Evolutionary conservation across 345 rosid species (phyloP).

Genomic region (Hibiscus tridactylites): DNA sequence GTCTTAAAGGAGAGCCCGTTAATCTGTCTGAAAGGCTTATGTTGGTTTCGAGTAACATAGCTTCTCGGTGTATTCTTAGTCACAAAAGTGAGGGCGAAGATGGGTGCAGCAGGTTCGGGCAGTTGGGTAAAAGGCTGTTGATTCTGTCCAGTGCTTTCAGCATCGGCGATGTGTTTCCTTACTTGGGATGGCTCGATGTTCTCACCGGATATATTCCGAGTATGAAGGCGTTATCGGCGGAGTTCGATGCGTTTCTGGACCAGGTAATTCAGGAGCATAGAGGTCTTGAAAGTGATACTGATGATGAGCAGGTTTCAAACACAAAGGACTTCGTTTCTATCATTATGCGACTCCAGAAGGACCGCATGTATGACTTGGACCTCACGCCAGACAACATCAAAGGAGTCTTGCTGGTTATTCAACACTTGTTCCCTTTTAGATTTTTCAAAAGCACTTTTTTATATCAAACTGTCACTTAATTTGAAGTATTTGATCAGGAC

Average conservation of each 20-base stretch:
- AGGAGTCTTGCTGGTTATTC: constrained; percentile 1
- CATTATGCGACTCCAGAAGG: constrained; percentile 7
- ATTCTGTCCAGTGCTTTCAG: not conserved
- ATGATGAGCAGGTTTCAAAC: not conserved
- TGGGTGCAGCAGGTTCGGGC: not conserved
- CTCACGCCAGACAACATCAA: constrained; percentile 7
- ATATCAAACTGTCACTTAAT: too few species aligned
- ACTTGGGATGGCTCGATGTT: constrained; percentile 5
- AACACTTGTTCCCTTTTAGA: not conserved
- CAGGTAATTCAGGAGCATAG: not conserved
- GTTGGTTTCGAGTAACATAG: not conserved
- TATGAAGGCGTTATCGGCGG: constrained; percentile 14
- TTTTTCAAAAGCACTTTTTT: too few species aligned
- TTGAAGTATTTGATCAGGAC: too few species aligned
- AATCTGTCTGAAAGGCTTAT: not conserved
- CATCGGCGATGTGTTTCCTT: not conserved
- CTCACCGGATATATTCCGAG: constrained; percentile 2
- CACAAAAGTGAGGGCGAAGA: not conserved
- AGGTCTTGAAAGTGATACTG: not conserved
- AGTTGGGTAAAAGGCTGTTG: not conserved
- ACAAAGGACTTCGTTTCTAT: constrained; percentile 3
- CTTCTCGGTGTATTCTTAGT: not conserved
- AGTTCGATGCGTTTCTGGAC: constrained; percentile 9
- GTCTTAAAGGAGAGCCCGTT: not conserved
- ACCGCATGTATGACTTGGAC: not conserved